Conservation (phyloP, 164 flowering plant genomes). For the Magnolia sinica region DNA sequence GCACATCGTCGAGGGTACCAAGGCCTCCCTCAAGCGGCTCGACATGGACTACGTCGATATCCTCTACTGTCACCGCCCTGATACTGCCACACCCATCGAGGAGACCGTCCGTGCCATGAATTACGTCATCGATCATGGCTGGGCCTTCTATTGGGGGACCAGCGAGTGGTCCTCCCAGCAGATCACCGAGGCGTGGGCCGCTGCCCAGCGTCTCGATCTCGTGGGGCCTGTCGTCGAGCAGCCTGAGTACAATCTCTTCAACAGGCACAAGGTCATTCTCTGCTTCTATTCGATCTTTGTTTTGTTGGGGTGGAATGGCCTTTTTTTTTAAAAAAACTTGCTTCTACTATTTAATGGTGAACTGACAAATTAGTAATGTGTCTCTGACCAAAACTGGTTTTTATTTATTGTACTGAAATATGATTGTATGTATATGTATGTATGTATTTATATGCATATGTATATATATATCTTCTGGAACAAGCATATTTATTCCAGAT, state of each 20-base stretch:
- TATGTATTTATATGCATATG: too few relatives aligned
- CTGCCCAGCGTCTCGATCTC: constrained; percentile 74
- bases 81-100: constrained; percentile 76
- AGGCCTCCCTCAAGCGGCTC: constrained; percentile 75
- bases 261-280: constrained; percentile 72
- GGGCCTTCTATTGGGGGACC: constrained; percentile 99
- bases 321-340: too few relatives aligned
- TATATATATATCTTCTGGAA: not conserved
- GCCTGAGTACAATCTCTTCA: constrained; percentile 89
- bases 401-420: not conserved
- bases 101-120: constrained; percentile 99
- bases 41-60: constrained; percentile 96
- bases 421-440: not conserved
- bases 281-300: not conserved
- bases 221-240: constrained; percentile 95
- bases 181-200: constrained; percentile 95
- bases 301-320: not conserved
- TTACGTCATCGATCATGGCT: constrained; percentile 88
- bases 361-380: not conserved
- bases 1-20: constrained; percentile 89
- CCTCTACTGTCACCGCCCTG: constrained; percentile 89
- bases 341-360: not conserved
- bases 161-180: constrained; percentile 99
- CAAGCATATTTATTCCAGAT: not conserved
- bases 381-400: too few relatives aligned